Evolutionary conservation across 2,329 filamentous ascomycete genomes (phyloP).

Genomic region (Cyclaneusma minus): DNA sequence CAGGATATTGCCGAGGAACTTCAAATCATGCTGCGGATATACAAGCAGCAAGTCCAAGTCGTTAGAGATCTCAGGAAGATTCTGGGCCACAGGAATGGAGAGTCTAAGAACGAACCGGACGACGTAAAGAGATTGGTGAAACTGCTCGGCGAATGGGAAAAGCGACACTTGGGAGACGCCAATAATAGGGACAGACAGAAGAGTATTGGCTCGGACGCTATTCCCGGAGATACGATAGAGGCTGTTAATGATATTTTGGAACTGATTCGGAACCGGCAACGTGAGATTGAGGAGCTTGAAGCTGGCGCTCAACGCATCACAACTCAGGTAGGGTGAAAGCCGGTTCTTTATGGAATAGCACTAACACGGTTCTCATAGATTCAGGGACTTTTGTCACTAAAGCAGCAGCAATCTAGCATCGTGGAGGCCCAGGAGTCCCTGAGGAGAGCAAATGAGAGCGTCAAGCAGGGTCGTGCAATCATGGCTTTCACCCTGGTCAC

Average conservation of each 20-base stretch:
- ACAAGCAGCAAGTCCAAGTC: slow-evolving; percentile 17
- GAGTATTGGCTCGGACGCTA: too few relatives aligned
- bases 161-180: background rate
- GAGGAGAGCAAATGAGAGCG: slow-evolving; percentile 22
- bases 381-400: slow-evolving; percentile 23
- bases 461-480: slow-evolving; percentile 26
- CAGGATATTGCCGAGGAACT: slow-evolving; percentile 32
- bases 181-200: slow-evolving; percentile 1
- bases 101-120: slow-evolving; percentile 13
- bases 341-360: background rate
- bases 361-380: slow-evolving; percentile 3
- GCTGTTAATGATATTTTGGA: slow-evolving; percentile 9
- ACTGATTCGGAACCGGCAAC: slow-evolving; percentile 10
- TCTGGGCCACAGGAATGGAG: too few relatives aligned
- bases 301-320: slow-evolving; percentile 5
- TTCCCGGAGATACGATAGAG: slow-evolving; percentile 6
- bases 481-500: slow-evolving; percentile 31
- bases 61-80: slow-evolving; percentile 7
- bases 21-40: slow-evolving; percentile 27
- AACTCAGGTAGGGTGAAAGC: slow-evolving; percentile 3
- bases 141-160: slow-evolving; percentile 6
- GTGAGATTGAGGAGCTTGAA: slow-evolving; percentile 9
- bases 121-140: slow-evolving; percentile 16
- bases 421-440: slow-evolving; percentile 26
- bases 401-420: slow-evolving; percentile 29